phyloP scores from a whole-genome alignment of 345 rosid genomes.

The Brassica carinata region DNA sequence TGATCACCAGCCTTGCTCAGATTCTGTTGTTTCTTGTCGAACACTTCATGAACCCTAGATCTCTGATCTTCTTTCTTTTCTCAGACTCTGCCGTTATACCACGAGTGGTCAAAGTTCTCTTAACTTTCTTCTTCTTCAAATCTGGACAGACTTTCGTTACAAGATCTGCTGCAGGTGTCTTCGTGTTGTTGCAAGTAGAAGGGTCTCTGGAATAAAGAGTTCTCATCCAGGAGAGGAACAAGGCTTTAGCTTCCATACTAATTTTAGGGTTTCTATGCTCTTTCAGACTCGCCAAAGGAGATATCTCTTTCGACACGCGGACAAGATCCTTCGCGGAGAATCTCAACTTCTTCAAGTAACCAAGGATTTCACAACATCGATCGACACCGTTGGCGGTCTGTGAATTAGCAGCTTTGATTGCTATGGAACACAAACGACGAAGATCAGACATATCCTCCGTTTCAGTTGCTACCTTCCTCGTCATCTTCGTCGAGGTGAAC shows the following conservation, averaged over 20 bases:
- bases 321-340: neutral
- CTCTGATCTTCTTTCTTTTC: neutral
- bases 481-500: too few relatives aligned
- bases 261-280: neutral
- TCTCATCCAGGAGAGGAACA: slow-evolving; percentile 2
- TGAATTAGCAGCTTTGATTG: neutral
- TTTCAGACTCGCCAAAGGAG: neutral
- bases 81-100: neutral
- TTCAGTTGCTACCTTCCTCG: neutral
- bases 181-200: neutral
- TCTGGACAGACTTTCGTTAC: neutral
- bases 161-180: neutral
- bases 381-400: neutral
- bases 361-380: neutral
- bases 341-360: neutral
- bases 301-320: neutral
- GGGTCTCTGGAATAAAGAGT: too few relatives aligned
- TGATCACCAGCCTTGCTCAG: neutral
- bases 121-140: neutral
- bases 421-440: neutral
- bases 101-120: neutral
- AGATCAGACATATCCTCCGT: neutral
- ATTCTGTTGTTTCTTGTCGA: neutral
- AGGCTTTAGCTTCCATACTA: neutral
- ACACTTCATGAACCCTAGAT: neutral